Evolutionary conservation across 331 rosid species (phyloP), one percentile per base, ranked within the genome.

Genomic region (Stylosanthes scabra): DNA sequence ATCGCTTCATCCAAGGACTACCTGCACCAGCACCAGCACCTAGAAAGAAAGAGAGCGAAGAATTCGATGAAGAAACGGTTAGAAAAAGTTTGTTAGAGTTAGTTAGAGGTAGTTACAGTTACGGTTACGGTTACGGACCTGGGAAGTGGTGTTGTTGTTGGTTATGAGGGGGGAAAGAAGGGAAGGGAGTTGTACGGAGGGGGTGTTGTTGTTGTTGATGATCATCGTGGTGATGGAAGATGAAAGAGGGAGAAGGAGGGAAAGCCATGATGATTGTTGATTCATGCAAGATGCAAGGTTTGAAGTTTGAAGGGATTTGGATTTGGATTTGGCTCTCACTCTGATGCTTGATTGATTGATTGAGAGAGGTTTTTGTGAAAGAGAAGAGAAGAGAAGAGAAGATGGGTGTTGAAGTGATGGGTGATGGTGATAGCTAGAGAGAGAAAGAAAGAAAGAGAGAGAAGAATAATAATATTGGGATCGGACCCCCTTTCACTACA

Each of bases 211-310:
- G 39, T 34, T 34, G 39, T 14, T 64, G 86, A 31, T 59, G 84
- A 71, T 82, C 94, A 78, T 87, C 89, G 49, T 83, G 56, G 14
- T 52, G 58, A 15, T 52, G 87, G 69, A 92, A 87, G 82, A 88
- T 86, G 93, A 87, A 89, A 64, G 82, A 80, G 72, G 86, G 96
- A 74, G 87, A 67, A 55, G 97, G 88, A 69, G 89, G 93, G 62
- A 86, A 87, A 31, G 89, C 91, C 97, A 92, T 86, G 56, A 77
- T 27, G 6, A 16, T 11, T 10, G 63, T 34, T 70, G 79, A 71
- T 73, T 74, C 85, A 83, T 80, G 25, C 25, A 20, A 20, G 25
- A 20, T 20, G 25, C 25, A 20, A 20, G 25, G 25, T 20, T 20
- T 20, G 25, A 20, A 20, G 25, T 20, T 0, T 20, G 25, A 20